Evolutionary conservation across 805 yeast genomes (phyloP), one percentile per base, ranked within the genome.

Genomic region (Soucietia sequanensis): DNA sequence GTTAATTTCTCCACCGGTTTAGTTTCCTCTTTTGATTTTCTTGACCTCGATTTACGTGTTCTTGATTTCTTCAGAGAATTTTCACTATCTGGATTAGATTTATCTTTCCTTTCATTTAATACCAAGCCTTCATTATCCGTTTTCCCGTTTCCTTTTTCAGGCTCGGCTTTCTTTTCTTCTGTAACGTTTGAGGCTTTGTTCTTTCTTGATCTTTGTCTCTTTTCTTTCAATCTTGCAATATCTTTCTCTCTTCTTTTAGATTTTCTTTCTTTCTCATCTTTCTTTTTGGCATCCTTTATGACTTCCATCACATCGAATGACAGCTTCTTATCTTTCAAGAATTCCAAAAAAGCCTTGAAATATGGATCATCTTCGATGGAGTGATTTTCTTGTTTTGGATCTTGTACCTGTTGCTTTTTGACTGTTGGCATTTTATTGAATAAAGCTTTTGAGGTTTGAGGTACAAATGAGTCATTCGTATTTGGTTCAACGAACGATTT

Each of bases 371-470:
- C 50, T 9, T 42, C 46, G 5, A 60, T n/a, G n/a, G n/a, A n/a
- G n/a, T n/a, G n/a, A n/a, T n/a, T n/a, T n/a, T n/a, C n/a, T n/a
- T n/a, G n/a, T n/a, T n/a, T n/a, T n/a, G n/a, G n/a, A n/a, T n/a
- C n/a, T n/a, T n/a, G n/a, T n/a, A n/a, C n/a, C n/a, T n/a, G n/a
- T n/a, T n/a, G n/a, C n/a, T n/a, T n/a, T n/a, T n/a, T n/a, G 12
- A 10, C 33, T 18, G 7, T 14, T 10, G 50, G 50, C 68, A 65
- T 65, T 26, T 46, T 43, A 4, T 50, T 40, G 35, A 46, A 64
- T 3, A 68, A 33, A 1, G 75, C 56, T 31, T 50, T 56, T 21
- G 60, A 62, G 10, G 70, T 48, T 13, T 42, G 47, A 0, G 79
- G 72, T 1, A 46, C 38, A 32, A 63, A 50, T 10, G 54, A 40